Percentiles rank a stretch among this genome's conserved stretches.
phyloP scores from a whole-genome alignment of 352 stramenopile species.

The Globisporangium nagaii region DNA sequence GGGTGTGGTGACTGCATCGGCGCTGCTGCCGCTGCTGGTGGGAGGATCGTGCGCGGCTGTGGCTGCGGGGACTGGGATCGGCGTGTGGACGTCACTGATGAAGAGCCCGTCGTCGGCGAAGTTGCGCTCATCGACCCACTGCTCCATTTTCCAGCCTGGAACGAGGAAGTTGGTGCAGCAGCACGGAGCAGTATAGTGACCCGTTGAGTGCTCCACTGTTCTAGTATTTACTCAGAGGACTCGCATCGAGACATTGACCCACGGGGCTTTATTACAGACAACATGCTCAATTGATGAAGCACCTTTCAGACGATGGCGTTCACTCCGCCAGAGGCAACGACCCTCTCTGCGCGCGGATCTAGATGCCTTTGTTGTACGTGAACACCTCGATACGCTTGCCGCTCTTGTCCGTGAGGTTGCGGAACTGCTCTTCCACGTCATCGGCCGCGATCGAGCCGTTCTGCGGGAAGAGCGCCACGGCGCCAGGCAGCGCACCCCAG shows the following conservation, averaged over 20 bases:
- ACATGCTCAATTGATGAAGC: too few species aligned
- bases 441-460: conserved; percentile 62
- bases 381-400: conserved; percentile 56
- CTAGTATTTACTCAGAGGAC: too few species aligned
- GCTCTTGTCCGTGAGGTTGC: conserved; percentile 45
- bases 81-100: conserved; percentile 1
- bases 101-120: conserved; percentile 23
- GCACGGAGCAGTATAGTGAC: too few species aligned
- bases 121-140: conserved; percentile 16
- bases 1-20: background rate
- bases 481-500: conserved; percentile 71
- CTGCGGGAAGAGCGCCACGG: conserved; percentile 78
- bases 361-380: conserved; percentile 85
- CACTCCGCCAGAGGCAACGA: too few species aligned
- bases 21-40: background rate
- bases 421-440: conserved; percentile 61
- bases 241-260: too few species aligned
- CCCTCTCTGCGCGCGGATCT: too few species aligned
- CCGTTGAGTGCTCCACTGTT: too few species aligned
- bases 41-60: background rate
- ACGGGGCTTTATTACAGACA: too few species aligned
- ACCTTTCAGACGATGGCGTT: too few species aligned
- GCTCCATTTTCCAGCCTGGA: conserved; percentile 4
- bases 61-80: background rate
- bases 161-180: too few species aligned